Percentiles rank a stretch among this genome's conserved stretches.
These are phyloP conservation scores for Debaryomycetaceae sp. DNA, from an alignment of 1,139 yeast species.

Conservation along the genomic window DNA sequence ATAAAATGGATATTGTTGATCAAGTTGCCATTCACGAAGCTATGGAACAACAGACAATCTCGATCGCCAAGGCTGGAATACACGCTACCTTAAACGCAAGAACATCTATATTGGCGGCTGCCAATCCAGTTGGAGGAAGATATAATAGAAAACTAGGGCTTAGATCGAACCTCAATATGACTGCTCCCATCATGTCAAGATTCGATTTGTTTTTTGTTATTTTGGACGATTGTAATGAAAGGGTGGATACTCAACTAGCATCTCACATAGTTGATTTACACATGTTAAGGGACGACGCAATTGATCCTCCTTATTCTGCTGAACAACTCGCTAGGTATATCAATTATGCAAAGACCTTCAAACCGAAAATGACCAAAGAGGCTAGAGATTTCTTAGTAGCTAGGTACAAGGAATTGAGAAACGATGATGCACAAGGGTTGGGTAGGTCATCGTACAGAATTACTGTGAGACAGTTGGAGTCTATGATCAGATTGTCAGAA, in stretches of 20 bases:
- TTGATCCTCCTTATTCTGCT: conserved; percentile 84
- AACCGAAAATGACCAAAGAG: conserved; percentile 80
- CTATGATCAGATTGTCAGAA: conserved; percentile 88
- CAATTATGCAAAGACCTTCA: conserved; percentile 88
- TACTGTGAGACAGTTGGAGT: conserved; percentile 95
- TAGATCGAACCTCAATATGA: conserved; percentile 87
- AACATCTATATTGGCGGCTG: conserved; percentile 94
- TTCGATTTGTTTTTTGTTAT: conserved; percentile 94
- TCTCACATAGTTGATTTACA: conserved; percentile 91
- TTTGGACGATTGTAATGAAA: conserved; percentile 91
- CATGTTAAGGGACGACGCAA: conserved; percentile 87
- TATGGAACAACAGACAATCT: conserved; percentile 98
- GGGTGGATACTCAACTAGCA: conserved; percentile 85
- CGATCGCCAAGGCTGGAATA: conserved; percentile 97
- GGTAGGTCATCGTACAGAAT: conserved; percentile 88
- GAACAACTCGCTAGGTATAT: conserved; percentile 88
- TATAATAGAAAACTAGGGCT: conserved; percentile 84
- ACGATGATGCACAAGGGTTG: conserved; percentile 88
- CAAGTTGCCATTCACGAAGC: conserved; percentile 99
- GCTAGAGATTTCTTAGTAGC: conserved; percentile 78
- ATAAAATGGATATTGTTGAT: conserved; percentile 92
- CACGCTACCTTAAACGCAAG: conserved; percentile 97
- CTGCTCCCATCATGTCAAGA: conserved; percentile 99
- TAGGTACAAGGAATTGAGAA: conserved; percentile 82
- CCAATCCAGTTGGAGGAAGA: conserved; percentile 95